Conservation (phyloP, 1,284 basidiomycete species). For the Cutaneotrichosporon spelunceum region DNA sequence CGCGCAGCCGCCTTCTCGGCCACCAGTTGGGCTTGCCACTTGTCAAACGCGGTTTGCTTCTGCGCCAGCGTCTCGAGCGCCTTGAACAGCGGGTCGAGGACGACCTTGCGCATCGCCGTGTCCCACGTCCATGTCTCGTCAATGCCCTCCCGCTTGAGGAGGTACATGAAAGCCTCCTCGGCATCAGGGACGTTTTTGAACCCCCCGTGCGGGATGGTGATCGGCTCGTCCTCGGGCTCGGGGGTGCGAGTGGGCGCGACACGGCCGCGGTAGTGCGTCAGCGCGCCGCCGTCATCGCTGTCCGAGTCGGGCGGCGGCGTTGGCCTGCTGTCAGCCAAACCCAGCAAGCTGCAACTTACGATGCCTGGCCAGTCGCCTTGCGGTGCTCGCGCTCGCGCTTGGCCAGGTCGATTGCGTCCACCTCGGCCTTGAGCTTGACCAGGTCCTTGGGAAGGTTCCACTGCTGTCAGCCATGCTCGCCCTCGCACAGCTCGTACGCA, state of each 20-base stretch:
- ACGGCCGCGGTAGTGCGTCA: slow-evolving; percentile 9
- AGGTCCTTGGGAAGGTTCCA: slow-evolving; percentile 94
- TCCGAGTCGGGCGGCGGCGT: slow-evolving; percentile 7
- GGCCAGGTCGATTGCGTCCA: slow-evolving; percentile 64
- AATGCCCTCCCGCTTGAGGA: slow-evolving; percentile 82
- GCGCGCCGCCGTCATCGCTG: slow-evolving; percentile 12
- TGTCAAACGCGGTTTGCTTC: slow-evolving; percentile 89
- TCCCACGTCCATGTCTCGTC: slow-evolving; percentile 97
- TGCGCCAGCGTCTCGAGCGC: slow-evolving; percentile 88
- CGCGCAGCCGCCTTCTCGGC: slow-evolving; percentile 72
- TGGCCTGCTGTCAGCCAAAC: slow-evolving; percentile 14
- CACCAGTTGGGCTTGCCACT: slow-evolving; percentile 53
- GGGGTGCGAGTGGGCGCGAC: slow-evolving; percentile 6
- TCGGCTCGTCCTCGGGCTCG: slow-evolving; percentile 22
- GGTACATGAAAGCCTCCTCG: slow-evolving; percentile 86
- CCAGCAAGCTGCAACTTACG: slow-evolving; percentile 23
- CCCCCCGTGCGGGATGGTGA: slow-evolving; percentile 76
- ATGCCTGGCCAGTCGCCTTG: slow-evolving; percentile 26
- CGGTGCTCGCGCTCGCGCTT: slow-evolving; percentile 19
- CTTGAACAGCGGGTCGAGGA: slow-evolving; percentile 97
- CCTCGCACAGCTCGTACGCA: slow-evolving; percentile 11
- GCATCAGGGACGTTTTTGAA: slow-evolving; percentile 83
- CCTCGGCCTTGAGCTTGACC: slow-evolving; percentile 69
- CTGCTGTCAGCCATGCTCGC: slow-evolving; percentile 46
- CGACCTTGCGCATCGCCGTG: slow-evolving; percentile 92